phyloP scores from a whole-genome alignment of 176 grass and related monocot species.

The Triticum aestivum region IWGSC_CS_RefSeq_v2.1 NC_057798.1:475971931-475972430 shows the following conservation, averaged over 20 bases:
- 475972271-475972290: slow-evolving; percentile 25
- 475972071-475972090: slow-evolving; percentile 51
- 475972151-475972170: slow-evolving; percentile 45
- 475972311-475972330: slow-evolving; percentile 57
- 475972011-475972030: slow-evolving; percentile 39
- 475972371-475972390: slow-evolving; percentile 50
- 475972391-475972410: slow-evolving; percentile 41
- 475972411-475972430: slow-evolving; percentile 66
- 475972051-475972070: slow-evolving; percentile 50
- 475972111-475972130: slow-evolving; percentile 71
- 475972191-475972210: slow-evolving; percentile 75
- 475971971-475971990: slow-evolving; percentile 48
- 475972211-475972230: slow-evolving; percentile 45
- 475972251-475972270: slow-evolving; percentile 44
- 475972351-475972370: slow-evolving; percentile 53
- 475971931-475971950: slow-evolving; percentile 45
- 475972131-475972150: slow-evolving; percentile 3
- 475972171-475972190: slow-evolving; percentile 47
- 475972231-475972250: slow-evolving; percentile 39
- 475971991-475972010: slow-evolving; percentile 52
- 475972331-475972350: slow-evolving; percentile 31
- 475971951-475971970: neutral
- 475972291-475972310: slow-evolving; percentile 57
- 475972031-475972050: slow-evolving; percentile 25
- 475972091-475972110: slow-evolving; percentile 55